Evolutionary conservation across 2,329 filamentous ascomycete species (phyloP), one percentile per base, ranked within the genome.

Genomic region (Ophiocordyceps camponoti-saundersi): DNA sequence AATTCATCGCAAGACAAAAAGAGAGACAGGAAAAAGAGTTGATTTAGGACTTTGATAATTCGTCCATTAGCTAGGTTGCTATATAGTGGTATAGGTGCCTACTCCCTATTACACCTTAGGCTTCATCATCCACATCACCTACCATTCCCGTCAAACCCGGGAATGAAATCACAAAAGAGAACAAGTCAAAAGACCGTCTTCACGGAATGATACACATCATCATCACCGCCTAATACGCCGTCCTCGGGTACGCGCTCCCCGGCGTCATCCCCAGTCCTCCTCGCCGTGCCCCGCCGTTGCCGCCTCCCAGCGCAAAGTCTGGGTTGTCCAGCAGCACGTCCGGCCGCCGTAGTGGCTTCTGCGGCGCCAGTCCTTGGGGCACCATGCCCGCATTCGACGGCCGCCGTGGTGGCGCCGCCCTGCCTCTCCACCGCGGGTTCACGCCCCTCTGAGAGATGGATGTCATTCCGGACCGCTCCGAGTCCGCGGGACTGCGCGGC

Each of bases 391-490:
- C 36, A 10, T 39, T 39, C 8, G 36, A 39, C 36, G 36, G 36
- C n/a, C 36, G 36, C n/a, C 36, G 36, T 2, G 36, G 36, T n/a
- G 36, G 32, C 2, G 6, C 16, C 36, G 36, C 36, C 36, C 18
- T 18, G 16, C 36, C 36, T 39, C 36, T 77, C 89, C 90, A 95
- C 50, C 81, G 80, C 7, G 89, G 90, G 61, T 95, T 95, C 47
- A 95, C 69, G 1, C 85, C 84, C 32, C 90, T 77, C 63, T 95
- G 88, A 0, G 83, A 90, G 43, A 96, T 82, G 12, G 85, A 92
- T 1, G 90, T 95, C 64, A 95, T 95, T 55, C 83, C 85, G 43
- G 81, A 90, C 22, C 78, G 75, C 57, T 95, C 86, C 51, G 83
- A 90, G 55, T 80, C 76, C 29, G 80, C 77, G 30, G 85, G 88